A percentile compares a stretch with the other conserved stretches of the same genome.
These are phyloP conservation scores for Potentilla sterilis DNA, from an alignment of 306 rosid genomes.

Conservation along the genomic window DNA sequence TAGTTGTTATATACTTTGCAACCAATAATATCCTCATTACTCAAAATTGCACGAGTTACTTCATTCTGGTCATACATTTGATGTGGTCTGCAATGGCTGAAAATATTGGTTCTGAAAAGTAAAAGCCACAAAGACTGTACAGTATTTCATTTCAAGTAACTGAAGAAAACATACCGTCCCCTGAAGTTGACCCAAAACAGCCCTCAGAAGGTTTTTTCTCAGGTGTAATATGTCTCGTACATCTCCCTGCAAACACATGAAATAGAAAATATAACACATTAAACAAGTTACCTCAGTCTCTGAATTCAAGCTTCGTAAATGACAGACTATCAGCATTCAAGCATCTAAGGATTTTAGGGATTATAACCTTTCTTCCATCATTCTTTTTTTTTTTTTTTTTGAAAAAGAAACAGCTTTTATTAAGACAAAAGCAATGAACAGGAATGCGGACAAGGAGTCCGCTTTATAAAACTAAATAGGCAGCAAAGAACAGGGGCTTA, in stretches of 20 bases:
- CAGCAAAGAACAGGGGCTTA: no score
- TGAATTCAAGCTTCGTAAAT: neutral
- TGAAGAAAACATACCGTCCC: constrained; percentile 59
- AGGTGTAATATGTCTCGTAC: constrained; percentile 57
- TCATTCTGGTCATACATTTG: neutral
- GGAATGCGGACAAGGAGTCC: no score
- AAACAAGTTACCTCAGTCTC: neutral
- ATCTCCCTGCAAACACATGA: constrained; percentile 57
- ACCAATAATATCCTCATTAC: neutral
- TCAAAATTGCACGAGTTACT: neutral
- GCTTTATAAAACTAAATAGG: no score
- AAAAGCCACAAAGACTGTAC: constrained; percentile 11
- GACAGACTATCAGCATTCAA: constrained; percentile 4
- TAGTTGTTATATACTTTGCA: neutral
- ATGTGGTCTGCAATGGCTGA: neutral
- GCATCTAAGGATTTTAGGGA: no score
- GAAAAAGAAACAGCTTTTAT: no score
- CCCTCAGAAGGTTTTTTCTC: constrained; percentile 70
- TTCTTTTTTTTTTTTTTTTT: no score
- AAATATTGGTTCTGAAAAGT: neutral
- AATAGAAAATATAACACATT: constrained; percentile 9
- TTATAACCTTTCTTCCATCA: no score
- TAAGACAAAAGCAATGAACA: no score
- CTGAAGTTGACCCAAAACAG: constrained; percentile 50
- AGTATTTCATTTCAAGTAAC: constrained; percentile 3